phyloP scores from a whole-genome alignment of 768 basidiomycete genomes.

The Lactifluus subvellereus region DNA sequence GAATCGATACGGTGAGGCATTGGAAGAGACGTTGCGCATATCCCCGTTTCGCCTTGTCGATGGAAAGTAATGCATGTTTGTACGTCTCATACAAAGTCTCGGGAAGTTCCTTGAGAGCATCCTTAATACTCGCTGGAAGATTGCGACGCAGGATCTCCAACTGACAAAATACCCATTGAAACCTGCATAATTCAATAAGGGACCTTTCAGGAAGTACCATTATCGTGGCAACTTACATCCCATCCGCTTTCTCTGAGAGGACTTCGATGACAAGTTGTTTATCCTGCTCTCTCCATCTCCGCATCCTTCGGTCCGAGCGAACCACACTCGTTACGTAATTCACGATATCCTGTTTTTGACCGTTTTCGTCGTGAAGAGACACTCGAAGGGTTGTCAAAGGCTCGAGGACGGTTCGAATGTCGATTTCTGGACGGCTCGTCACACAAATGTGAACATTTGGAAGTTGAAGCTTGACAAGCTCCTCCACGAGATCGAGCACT shows the following conservation, averaged over 20 bases:
- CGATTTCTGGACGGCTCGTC: slow-evolving; percentile 1
- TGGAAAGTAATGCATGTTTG: neutral
- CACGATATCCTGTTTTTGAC: neutral
- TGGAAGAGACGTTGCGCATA: neutral
- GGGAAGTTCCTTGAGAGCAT: neutral
- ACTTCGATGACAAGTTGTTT: neutral
- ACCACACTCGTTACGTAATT: neutral
- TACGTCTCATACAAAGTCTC: slow-evolving; percentile 2
- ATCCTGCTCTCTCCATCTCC: neutral
- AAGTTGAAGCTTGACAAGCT: neutral
- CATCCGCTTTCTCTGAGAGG: neutral
- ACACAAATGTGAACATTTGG: neutral
- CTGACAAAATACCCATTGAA: slow-evolving; percentile 5
- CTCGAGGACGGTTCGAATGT: neutral
- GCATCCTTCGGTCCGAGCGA: neutral
- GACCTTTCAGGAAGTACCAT: neutral
- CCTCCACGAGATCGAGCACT: neutral
- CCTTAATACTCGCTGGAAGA: neutral
- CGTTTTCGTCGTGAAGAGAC: neutral
- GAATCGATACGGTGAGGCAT: slow-evolving; percentile 2
- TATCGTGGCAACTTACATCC: slow-evolving; percentile 1
- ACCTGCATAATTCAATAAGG: neutral
- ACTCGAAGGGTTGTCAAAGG: neutral
- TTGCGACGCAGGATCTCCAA: neutral
- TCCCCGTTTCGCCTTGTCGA: neutral